A percentile compares a stretch with the other conserved stretches of the same genome.
phyloP scores from a whole-genome alignment of 2,329 filamentous ascomycete species.

The Fusarium burgessii region DNA sequence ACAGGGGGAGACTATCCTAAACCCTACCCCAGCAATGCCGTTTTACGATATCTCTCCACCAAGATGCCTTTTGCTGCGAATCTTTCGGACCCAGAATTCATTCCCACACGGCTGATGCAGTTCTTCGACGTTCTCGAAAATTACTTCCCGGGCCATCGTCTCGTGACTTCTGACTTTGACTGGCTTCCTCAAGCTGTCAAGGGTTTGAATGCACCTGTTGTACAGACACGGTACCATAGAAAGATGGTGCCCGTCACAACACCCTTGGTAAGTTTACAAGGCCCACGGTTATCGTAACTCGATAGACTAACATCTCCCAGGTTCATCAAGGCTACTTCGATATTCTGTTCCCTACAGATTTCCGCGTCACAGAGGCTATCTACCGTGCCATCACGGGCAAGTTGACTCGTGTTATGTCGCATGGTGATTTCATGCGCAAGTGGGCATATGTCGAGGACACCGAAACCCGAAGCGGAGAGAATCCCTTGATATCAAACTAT shows the following conservation, averaged over 20 bases:
- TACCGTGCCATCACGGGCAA: conserved; percentile 95
- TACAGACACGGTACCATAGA: conserved; percentile 92
- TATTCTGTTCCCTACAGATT: conserved; percentile 98
- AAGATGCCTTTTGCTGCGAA: conserved; percentile 79
- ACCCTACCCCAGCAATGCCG: conserved; percentile 65
- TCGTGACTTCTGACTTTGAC: conserved; percentile 93
- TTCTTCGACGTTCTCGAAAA: conserved; percentile 93
- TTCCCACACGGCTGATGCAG: conserved; percentile 93
- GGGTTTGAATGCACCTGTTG: conserved; percentile 92
- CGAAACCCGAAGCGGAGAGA: conserved; percentile 89
- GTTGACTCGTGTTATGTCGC: conserved; percentile 83
- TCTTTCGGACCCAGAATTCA: conserved; percentile 87
- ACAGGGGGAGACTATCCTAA: conserved; percentile 72
- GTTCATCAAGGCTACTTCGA: conserved; percentile 99
- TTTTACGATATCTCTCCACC: conserved; percentile 71
- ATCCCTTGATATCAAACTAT: conserved; percentile 92
- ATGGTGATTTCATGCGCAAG: conserved; percentile 89
- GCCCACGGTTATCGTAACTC: neutral
- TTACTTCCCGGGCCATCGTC: conserved; percentile 89
- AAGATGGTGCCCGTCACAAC: conserved; percentile 90
- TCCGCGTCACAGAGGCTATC: conserved; percentile 88
- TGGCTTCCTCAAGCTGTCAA: conserved; percentile 83
- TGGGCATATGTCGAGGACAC: conserved; percentile 95
- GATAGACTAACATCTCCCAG: conserved; percentile 56
- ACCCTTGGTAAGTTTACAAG: conserved; percentile 77